Evolutionary conservation across 768 basidiomycete species (phyloP), one percentile per base, ranked within the genome.

Genomic region (Amyloporia xantha): DNA sequence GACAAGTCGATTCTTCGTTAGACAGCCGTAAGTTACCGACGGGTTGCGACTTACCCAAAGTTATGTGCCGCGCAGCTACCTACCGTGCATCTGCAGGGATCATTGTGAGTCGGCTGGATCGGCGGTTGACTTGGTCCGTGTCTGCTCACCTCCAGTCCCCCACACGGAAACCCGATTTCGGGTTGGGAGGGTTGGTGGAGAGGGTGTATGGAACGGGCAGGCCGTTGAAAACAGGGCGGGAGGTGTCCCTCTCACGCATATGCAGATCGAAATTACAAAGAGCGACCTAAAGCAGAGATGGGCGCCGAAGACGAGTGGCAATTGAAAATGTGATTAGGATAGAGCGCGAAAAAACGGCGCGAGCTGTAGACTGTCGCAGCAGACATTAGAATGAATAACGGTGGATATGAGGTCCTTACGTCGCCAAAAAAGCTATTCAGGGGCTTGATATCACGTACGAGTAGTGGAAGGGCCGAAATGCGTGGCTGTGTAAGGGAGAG

Each of bases 51-150:
- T 72, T 64, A 88, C 86, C 84, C 84, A 72, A 90, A 91, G 69
- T 91, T 91, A 64, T 89, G 86, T 12, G 85, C 86, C 58, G 79
- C 82, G 63, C 88, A 91, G 41, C 74, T 79, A 55, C 77, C 71
- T 48, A 78, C 76, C 48, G 68, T 69, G 61, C 87, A 90, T 71
- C 87, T 87, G 54, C 17, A 40, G 6, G 17, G 43, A 52, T 62
- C 40, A 64, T 58, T 27, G 42, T 5, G 23, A 6, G 28, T 27
- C 27, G n/a, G 23, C 6, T 5, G 28, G 40, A n/a, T 43, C 3
- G 3, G 41, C 30, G 66, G 58, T 42, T 44, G 52, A 43, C 47
- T 46, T 10, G 36, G 36, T 5, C 5, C 11, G 30, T 33, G 17
- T 19, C 38, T 3, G 59, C 65, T 44, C 44, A 68, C 66, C 65